These are phyloP conservation scores for Rhypophila decipiens DNA, from an alignment of 495 filamentous ascomycete genomes.

Conservation along the genomic window DNA sequence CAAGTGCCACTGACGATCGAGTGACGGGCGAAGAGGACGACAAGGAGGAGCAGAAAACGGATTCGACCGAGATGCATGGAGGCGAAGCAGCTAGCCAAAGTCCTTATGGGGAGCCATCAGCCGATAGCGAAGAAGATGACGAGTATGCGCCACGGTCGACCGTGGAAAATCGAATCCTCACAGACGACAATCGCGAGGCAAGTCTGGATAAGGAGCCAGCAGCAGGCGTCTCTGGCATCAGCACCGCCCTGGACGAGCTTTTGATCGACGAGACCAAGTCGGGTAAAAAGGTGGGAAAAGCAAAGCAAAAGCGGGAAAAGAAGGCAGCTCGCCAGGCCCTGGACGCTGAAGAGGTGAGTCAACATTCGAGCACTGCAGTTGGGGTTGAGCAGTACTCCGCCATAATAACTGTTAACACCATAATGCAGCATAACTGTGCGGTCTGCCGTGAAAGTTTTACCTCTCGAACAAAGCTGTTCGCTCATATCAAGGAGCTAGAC, in stretches of 20 bases:
- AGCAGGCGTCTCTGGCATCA: slow-evolving; percentile 4
- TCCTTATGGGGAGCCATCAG: not conserved
- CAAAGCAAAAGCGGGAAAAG: slow-evolving; percentile 81
- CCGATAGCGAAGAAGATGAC: slow-evolving; percentile 24
- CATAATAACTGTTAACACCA: not conserved
- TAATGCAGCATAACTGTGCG: slow-evolving; percentile 49
- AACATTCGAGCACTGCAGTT: not conserved
- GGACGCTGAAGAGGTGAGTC: slow-evolving; percentile 32
- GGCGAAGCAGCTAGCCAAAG: not conserved
- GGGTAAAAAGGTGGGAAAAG: slow-evolving; percentile 66
- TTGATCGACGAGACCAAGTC: slow-evolving; percentile 11
- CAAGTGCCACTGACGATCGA: not conserved
- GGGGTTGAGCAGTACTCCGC: not conserved
- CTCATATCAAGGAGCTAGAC: slow-evolving; percentile 58
- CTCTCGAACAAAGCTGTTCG: slow-evolving; percentile 68
- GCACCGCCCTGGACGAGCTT: slow-evolving; percentile 11
- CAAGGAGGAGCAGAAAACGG: not conserved
- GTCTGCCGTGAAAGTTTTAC: slow-evolving; percentile 58
- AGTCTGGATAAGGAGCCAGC: not conserved
- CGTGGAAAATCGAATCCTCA: slow-evolving; percentile 31
- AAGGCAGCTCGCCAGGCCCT: slow-evolving; percentile 59
- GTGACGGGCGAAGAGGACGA: slow-evolving; percentile 3
- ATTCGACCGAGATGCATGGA: not conserved
- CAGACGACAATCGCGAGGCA: not conserved
- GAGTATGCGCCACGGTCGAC: slow-evolving; percentile 39